These are phyloP conservation scores for Saprolegnia parasitica DNA, from an alignment of 352 stramenopile genomes.

Conservation along the genomic window DNA sequence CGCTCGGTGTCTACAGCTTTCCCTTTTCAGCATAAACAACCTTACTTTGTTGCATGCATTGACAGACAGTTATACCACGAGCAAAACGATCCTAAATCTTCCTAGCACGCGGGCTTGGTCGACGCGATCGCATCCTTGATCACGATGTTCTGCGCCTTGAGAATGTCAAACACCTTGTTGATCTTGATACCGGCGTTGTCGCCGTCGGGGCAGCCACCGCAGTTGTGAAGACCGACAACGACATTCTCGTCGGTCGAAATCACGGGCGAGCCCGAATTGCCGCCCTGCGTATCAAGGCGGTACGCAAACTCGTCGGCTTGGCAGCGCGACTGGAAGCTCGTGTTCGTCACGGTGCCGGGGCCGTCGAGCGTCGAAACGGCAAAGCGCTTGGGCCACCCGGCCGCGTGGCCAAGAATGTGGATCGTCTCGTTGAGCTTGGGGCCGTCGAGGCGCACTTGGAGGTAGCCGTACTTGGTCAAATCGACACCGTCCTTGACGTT, in stretches of 20 bases:
- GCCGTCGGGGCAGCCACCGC: constrained; percentile 45
- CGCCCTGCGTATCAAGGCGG: constrained; percentile 59
- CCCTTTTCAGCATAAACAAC: no score
- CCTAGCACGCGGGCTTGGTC: constrained; percentile 1
- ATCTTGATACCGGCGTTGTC: constrained; percentile 71
- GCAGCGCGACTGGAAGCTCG: constrained; percentile 31
- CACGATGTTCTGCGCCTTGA: constrained; percentile 42
- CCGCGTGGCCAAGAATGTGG: constrained; percentile 55
- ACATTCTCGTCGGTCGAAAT: constrained; percentile 51
- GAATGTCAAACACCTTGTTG: constrained; percentile 53
- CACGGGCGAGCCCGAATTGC: constrained; percentile 65
- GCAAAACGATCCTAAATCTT: neutral
- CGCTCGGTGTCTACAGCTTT: no score
- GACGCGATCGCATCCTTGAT: constrained; percentile 34
- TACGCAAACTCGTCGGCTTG: constrained; percentile 56
- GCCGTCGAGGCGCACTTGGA: constrained; percentile 46
- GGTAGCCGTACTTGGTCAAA: constrained; percentile 49
- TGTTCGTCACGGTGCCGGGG: neutral
- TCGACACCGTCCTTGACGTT: constrained; percentile 35
- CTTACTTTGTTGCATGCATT: constrained; percentile 18
- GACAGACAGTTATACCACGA: no score
- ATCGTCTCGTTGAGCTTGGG: constrained; percentile 47
- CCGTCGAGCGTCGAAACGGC: neutral
- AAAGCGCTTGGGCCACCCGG: constrained; percentile 6
- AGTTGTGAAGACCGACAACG: constrained; percentile 69